phyloP scores from a whole-genome alignment of 345 rosid species.

The Gynandropsis gynandra region DNA sequence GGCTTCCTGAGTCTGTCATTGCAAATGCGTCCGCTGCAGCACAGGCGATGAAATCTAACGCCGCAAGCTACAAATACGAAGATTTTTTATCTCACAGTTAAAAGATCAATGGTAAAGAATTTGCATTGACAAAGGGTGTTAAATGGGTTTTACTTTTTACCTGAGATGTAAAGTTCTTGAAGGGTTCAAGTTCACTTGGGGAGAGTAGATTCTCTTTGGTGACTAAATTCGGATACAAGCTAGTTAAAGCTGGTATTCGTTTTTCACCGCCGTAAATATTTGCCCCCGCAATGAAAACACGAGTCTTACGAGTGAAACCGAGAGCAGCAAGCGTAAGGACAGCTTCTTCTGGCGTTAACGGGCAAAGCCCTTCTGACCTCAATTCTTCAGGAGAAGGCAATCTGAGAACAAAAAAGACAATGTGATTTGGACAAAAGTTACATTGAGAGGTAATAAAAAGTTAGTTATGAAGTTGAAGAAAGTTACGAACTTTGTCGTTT shows the following conservation, averaged over 20 bases:
- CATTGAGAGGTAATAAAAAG: background rate
- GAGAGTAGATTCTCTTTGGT: conserved; percentile 88
- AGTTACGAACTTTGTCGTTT: conserved; percentile 45
- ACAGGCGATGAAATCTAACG: conserved; percentile 88
- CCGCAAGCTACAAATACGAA: conserved; percentile 56
- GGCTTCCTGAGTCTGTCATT: conserved; percentile 98
- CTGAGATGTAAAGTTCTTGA: conserved; percentile 82
- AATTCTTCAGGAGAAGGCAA: conserved; percentile 62
- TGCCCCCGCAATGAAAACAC: conserved; percentile 79
- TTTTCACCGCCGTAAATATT: conserved; percentile 66
- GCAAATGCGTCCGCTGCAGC: conserved; percentile 82
- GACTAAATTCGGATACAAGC: conserved; percentile 76
- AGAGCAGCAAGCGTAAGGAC: conserved; percentile 92
- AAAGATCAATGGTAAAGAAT: no score
- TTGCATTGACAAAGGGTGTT: no score
- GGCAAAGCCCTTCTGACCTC: conserved; percentile 84
- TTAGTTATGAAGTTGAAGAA: background rate
- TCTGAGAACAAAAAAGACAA: conserved; percentile 33
- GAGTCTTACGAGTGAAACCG: conserved; percentile 73
- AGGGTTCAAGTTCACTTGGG: conserved; percentile 62
- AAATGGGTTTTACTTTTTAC: conserved; percentile 24
- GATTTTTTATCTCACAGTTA: background rate
- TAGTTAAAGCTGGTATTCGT: conserved; percentile 58
- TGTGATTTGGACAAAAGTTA: background rate
- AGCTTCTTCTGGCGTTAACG: conserved; percentile 91